Percentiles rank a stretch among this genome's conserved stretches.
Conservation (phyloP, 148 eudicot species). For the Talinum fruticosum region DNA sequence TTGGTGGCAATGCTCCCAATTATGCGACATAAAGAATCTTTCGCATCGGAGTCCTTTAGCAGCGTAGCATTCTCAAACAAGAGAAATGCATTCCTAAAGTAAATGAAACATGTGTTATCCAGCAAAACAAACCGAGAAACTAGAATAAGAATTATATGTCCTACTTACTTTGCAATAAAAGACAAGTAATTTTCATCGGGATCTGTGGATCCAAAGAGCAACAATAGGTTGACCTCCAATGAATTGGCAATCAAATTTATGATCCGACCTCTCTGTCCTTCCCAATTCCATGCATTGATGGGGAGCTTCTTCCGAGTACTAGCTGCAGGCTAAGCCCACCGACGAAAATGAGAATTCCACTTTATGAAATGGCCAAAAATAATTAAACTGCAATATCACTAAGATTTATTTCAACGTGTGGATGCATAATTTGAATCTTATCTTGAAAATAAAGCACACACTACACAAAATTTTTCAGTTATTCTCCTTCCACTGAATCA, state of each 20-base stretch:
- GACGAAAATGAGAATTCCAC: constrained; percentile 7
- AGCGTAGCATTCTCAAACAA: constrained; percentile 74
- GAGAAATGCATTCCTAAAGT: constrained; percentile 65
- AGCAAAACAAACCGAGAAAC: neutral
- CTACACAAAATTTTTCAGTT: neutral
- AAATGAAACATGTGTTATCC: constrained; percentile 9
- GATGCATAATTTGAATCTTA: neutral
- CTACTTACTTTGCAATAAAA: constrained; percentile 77
- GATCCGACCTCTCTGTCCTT: constrained; percentile 68
- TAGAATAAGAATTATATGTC: neutral
- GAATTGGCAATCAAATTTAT: constrained; percentile 82
- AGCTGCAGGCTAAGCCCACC: constrained; percentile 48
- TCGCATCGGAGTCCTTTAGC: constrained; percentile 71
- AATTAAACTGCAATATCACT: neutral
- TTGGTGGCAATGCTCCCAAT: constrained; percentile 87
- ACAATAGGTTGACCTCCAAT: constrained; percentile 74
- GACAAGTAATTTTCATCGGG: constrained; percentile 92
- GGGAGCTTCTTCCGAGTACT: constrained; percentile 64
- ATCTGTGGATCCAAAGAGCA: constrained; percentile 84
- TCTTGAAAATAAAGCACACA: neutral
- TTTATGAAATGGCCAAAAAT: neutral
- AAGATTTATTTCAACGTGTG: neutral
- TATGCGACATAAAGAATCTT: constrained; percentile 83
- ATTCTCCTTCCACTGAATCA: neutral
- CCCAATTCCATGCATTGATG: constrained; percentile 92